phyloP scores from a whole-genome alignment of 2,329 filamentous ascomycete species.

The Sporothrix protearum region DNA sequence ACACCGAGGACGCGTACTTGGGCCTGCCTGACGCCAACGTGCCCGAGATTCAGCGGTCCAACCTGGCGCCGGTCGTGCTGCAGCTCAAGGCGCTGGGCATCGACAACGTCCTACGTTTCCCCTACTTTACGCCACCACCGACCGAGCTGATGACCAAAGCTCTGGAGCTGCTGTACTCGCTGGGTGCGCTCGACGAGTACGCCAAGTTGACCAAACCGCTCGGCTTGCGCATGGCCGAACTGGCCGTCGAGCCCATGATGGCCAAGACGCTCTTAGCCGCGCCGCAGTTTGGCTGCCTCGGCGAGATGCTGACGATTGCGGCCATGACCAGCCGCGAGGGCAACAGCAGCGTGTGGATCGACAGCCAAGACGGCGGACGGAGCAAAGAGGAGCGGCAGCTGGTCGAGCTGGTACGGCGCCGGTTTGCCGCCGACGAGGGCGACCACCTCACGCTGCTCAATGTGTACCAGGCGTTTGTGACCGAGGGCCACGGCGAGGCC shows the following conservation, averaged over 20 bases:
- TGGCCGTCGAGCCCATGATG: constrained; percentile 94
- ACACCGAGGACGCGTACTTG: constrained; percentile 69
- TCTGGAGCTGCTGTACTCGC: constrained; percentile 79
- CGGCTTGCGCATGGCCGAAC: constrained; percentile 87
- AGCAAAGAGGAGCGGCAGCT: constrained; percentile 58
- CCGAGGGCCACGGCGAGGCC: constrained; percentile 74
- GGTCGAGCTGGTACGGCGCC: constrained; percentile 69
- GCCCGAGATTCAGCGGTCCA: constrained; percentile 89
- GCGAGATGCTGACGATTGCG: constrained; percentile 84
- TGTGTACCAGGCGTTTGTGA: constrained; percentile 85
- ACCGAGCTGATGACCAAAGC: constrained; percentile 80
- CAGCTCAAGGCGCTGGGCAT: constrained; percentile 94
- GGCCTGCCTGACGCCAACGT: constrained; percentile 67
- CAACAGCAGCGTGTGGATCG: constrained; percentile 75
- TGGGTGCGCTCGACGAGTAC: constrained; percentile 84
- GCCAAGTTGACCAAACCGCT: constrained; percentile 85
- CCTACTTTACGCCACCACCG: constrained; percentile 82
- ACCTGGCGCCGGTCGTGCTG: constrained; percentile 80
- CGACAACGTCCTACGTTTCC: constrained; percentile 87
- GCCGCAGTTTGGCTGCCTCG: constrained; percentile 69
- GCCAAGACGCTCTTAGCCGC: constrained; percentile 80
- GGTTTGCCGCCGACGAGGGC: constrained; percentile 88
- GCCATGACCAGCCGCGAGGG: constrained; percentile 90
- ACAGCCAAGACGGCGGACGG: constrained; percentile 60
- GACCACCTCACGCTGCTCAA: constrained; percentile 92